A percentile compares a stretch with the other conserved stretches of the same genome.
Conservation (phyloP, 257 asterid genomes). For the Cynanchum wilfordii region DNA sequence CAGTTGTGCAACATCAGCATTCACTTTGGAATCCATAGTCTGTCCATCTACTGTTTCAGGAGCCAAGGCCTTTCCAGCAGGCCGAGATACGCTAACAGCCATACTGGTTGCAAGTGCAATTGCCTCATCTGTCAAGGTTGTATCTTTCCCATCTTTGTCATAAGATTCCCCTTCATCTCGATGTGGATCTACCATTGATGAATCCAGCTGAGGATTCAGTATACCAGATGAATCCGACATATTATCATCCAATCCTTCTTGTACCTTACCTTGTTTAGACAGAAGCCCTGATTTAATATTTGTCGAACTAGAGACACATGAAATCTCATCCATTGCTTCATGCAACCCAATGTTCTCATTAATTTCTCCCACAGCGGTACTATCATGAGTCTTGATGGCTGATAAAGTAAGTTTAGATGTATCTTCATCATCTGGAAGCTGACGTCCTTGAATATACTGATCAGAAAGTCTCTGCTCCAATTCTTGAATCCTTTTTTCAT, state of each 20-base stretch:
- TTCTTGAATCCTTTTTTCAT: conserved; percentile 87
- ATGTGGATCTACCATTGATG: conserved; percentile 75
- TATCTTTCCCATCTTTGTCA: conserved; percentile 51
- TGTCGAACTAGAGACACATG: conserved; percentile 50
- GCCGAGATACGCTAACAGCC: conserved; percentile 72
- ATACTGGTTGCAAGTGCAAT: conserved; percentile 52
- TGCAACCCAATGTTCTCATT: conserved; percentile 30
- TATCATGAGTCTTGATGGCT: conserved; percentile 45
- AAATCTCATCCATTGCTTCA: conserved; percentile 54
- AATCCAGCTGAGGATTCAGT: conserved; percentile 64
- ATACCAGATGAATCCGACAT: conserved; percentile 77
- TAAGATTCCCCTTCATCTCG: conserved; percentile 48
- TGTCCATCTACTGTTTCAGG: conserved; percentile 34
- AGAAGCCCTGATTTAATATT: conserved; percentile 39
- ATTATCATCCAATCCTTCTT: conserved; percentile 65
- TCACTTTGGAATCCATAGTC: conserved; percentile 35
- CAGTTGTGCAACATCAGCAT: conserved; percentile 40
- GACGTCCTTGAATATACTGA: conserved; percentile 43
- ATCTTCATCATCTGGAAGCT: conserved; percentile 41
- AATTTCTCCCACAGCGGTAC: conserved; percentile 52
- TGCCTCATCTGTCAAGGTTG: conserved; percentile 36
- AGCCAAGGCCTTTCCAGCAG: conserved; percentile 40
- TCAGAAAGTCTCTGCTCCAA: conserved; percentile 87
- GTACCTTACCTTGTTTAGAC: conserved; percentile 47
- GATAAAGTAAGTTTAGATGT: conserved; percentile 36